These are phyloP conservation scores for Cladosporium velox DNA, from an alignment of 2,329 filamentous ascomycete species.

Conservation along the genomic window DNA sequence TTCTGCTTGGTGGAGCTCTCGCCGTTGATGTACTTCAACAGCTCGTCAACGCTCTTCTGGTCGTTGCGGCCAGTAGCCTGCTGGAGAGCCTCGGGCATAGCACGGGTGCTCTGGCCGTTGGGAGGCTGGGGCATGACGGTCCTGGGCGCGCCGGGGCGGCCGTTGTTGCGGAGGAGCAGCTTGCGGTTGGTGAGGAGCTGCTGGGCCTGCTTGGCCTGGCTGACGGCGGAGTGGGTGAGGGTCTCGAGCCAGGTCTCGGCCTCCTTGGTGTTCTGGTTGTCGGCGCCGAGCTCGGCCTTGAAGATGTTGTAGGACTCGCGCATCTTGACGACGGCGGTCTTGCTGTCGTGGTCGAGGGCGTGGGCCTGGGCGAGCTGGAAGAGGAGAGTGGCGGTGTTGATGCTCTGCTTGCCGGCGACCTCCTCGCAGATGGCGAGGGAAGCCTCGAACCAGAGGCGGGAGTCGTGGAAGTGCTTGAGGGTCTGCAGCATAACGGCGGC, in stretches of 20 bases:
- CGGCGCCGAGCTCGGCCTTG: conserved; percentile 77
- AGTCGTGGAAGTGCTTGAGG: conserved; percentile 91
- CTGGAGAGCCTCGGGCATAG: conserved; percentile 16
- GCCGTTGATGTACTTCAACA: conserved; percentile 93
- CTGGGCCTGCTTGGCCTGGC: conserved; percentile 89
- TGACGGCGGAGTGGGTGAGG: conserved; percentile 91
- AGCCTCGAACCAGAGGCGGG: conserved; percentile 93
- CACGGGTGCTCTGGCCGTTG: conserved; percentile 21
- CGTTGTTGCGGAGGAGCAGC: conserved; percentile 29
- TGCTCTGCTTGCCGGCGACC: conserved; percentile 83
- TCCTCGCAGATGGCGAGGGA: conserved; percentile 86
- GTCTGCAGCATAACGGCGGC: conserved; percentile 97
- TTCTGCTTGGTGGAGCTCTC: conserved; percentile 44
- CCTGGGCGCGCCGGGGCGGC: conserved; percentile 46
- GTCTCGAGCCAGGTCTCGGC: conserved; percentile 96
- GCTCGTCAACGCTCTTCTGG: conserved; percentile 81
- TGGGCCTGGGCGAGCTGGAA: conserved; percentile 97
- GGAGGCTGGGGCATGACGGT: conserved; percentile 61
- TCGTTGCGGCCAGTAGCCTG: conserved; percentile 39
- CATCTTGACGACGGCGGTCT: conserved; percentile 89
- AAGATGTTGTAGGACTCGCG: conserved; percentile 97
- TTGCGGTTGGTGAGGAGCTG: conserved; percentile 49
- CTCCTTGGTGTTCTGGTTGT: conserved; percentile 97
- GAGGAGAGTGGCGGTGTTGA: conserved; percentile 90
- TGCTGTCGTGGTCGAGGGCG: conserved; percentile 92